Conservation (phyloP, 441 rosid genomes). For the Erodium chrysanthum region DNA sequence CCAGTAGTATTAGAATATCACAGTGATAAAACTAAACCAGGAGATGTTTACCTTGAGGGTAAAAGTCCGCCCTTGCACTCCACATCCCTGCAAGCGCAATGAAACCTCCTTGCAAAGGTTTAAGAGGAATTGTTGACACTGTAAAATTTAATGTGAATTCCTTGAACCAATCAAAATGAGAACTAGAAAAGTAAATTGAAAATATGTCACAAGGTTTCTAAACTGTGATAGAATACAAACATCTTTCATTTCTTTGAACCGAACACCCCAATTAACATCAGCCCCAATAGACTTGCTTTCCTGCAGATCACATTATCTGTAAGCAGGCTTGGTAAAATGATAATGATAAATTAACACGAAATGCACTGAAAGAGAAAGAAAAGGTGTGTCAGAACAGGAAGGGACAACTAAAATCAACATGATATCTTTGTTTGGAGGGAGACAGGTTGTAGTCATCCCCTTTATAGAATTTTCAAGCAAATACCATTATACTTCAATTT, state of each 20-base stretch:
- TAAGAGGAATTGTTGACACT: constrained; percentile 58
- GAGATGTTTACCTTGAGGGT: constrained; percentile 57
- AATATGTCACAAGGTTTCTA: constrained; percentile 11
- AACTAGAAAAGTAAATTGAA: constrained; percentile 4
- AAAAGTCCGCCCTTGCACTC: constrained; percentile 71
- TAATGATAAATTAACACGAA: constrained; percentile 5
- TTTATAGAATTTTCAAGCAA: background rate
- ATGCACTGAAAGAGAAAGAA: background rate
- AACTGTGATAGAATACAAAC: constrained; percentile 35
- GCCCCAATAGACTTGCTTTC: constrained; percentile 91
- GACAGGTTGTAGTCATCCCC: constrained; percentile 1
- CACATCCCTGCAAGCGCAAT: constrained; percentile 74
- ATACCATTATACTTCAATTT: background rate
- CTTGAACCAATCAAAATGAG: constrained; percentile 8
- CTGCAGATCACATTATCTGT: constrained; percentile 35
- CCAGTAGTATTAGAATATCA: background rate
- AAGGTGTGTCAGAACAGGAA: constrained; percentile 11
- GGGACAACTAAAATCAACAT: background rate
- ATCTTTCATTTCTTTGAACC: constrained; percentile 69
- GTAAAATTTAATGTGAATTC: constrained; percentile 24
- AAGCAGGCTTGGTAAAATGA: constrained; percentile 9
- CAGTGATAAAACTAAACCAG: constrained; percentile 6
- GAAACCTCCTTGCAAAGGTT: constrained; percentile 88
- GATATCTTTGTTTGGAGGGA: background rate
- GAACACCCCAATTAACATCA: constrained; percentile 95